Evolutionary conservation across 176 grass and related monocot species (phyloP).

Genomic region (Dendrocalamus sinicus): DNA sequence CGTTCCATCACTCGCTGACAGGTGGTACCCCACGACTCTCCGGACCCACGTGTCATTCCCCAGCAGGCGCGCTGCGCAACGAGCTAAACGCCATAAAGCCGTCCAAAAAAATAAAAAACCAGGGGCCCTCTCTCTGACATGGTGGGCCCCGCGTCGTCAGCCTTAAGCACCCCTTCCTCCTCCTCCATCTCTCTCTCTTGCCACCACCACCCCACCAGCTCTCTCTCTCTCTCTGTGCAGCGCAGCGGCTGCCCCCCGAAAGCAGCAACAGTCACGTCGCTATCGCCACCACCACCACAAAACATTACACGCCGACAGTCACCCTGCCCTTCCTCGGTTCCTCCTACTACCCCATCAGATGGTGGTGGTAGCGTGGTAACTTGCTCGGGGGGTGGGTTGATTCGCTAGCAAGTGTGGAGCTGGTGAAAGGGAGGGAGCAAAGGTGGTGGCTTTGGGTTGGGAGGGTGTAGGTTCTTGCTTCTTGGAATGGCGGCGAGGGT

Average conservation of each 20-base stretch:
- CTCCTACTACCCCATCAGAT: conserved; percentile 21
- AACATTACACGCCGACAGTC: conserved; percentile 31
- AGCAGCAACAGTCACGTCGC: conserved; percentile 92
- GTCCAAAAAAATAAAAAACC: conserved; percentile 10
- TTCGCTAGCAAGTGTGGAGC: background rate
- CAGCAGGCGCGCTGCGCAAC: background rate
- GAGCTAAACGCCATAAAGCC: background rate
- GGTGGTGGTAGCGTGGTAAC: conserved; percentile 7
- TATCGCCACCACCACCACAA: conserved; percentile 70
- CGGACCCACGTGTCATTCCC: background rate
- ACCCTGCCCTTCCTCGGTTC: background rate
- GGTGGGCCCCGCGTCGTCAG: conserved; percentile 28
- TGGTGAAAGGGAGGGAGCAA: background rate
- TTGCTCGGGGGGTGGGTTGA: background rate
- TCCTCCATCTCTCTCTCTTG: conserved; percentile 13
- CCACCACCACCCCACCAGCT: background rate
- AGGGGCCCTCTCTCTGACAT: background rate
- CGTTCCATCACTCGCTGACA: background rate
- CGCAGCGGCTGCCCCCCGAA: conserved; percentile 55
- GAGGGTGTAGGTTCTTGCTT: background rate
- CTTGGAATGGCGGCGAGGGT: conserved; percentile 5
- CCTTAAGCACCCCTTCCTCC: background rate
- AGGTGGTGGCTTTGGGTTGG: background rate
- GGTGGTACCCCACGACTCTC: fast-evolving
- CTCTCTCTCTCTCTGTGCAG: conserved; percentile 2